A percentile compares a stretch with the other conserved stretches of the same genome.
phyloP scores from a whole-genome alignment of 306 rosid species.

The Castanopsis chinensis region DNA sequence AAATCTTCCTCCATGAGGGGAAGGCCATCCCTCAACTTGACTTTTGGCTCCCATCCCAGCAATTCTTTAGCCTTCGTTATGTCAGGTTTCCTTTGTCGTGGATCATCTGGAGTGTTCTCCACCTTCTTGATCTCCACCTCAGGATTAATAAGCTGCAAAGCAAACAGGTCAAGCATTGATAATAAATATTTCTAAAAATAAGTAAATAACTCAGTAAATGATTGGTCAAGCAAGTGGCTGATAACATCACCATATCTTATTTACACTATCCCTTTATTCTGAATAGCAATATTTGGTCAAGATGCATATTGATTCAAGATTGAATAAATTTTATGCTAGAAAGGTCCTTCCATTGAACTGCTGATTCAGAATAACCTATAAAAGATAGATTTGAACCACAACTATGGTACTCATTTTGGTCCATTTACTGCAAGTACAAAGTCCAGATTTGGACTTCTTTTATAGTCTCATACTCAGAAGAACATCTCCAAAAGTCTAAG shows the following conservation, averaged over 20 bases:
- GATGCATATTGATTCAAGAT: no score
- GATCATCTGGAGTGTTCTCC: constrained; percentile 90
- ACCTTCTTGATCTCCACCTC: constrained; percentile 60
- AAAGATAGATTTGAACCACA: no score
- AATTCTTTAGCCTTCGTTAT: constrained; percentile 66
- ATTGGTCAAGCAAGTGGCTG: no score
- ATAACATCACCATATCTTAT: no score
- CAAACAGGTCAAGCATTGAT: constrained; percentile 2
- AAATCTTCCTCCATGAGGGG: constrained; percentile 90
- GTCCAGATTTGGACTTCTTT: not conserved
- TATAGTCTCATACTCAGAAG: not conserved
- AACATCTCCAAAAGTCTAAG: not conserved
- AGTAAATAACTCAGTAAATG: no score
- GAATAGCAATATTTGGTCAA: no score
- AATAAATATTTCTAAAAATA: not conserved
- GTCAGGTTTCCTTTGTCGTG: constrained; percentile 80
- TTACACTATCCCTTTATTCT: no score
- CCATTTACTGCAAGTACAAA: no score
- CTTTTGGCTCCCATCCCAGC: constrained; percentile 76
- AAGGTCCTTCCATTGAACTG: no score
- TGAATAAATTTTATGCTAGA: no score
- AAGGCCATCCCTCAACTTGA: constrained; percentile 63
- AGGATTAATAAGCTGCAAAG: constrained; percentile 72
- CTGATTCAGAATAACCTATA: no score
- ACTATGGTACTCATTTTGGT: no score